A percentile compares a stretch with the other conserved stretches of the same genome.
These are phyloP conservation scores for Clathrus columnatus DNA, from an alignment of 768 basidiomycete species.

Conservation along the genomic window DNA sequence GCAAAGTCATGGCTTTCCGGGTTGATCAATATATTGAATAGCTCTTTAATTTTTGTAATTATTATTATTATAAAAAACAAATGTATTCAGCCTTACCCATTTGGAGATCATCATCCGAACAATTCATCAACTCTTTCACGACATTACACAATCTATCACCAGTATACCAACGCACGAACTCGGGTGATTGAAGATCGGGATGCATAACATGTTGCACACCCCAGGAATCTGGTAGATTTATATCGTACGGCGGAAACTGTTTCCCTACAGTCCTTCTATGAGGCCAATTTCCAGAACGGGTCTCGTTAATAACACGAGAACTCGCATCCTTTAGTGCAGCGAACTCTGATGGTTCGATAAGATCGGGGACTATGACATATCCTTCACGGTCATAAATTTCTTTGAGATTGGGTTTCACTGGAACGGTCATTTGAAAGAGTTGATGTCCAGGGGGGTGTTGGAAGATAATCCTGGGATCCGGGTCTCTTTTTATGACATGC, in stretches of 20 bases:
- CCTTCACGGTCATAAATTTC: constrained; percentile 51
- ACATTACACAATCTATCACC: constrained; percentile 37
- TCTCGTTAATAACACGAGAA: constrained; percentile 39
- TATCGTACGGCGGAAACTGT: constrained; percentile 67
- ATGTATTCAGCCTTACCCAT: constrained; percentile 47
- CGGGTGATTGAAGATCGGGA: constrained; percentile 51
- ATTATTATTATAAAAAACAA: too few species aligned
- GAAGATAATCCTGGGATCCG: too few species aligned
- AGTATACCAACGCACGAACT: constrained; percentile 63
- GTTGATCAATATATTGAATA: constrained; percentile 72
- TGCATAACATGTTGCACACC: constrained; percentile 81
- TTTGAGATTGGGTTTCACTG: constrained; percentile 26
- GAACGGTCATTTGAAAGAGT: too few species aligned
- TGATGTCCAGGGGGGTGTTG: too few species aligned
- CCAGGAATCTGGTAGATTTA: constrained; percentile 59
- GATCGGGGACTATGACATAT: constrained; percentile 52
- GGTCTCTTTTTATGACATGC: too few species aligned
- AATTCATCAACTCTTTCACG: constrained; percentile 42
- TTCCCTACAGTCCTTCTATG: constrained; percentile 65
- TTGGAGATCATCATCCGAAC: constrained; percentile 51
- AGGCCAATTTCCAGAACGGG: constrained; percentile 54
- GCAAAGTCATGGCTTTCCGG: constrained; percentile 58
- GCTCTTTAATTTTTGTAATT: too few species aligned
- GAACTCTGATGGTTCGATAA: constrained; percentile 33
- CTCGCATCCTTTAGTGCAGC: constrained; percentile 40